These are phyloP conservation scores for Porogramme epimiltina DNA, from an alignment of 1,284 basidiomycete species.

Conservation along the genomic window DNA sequence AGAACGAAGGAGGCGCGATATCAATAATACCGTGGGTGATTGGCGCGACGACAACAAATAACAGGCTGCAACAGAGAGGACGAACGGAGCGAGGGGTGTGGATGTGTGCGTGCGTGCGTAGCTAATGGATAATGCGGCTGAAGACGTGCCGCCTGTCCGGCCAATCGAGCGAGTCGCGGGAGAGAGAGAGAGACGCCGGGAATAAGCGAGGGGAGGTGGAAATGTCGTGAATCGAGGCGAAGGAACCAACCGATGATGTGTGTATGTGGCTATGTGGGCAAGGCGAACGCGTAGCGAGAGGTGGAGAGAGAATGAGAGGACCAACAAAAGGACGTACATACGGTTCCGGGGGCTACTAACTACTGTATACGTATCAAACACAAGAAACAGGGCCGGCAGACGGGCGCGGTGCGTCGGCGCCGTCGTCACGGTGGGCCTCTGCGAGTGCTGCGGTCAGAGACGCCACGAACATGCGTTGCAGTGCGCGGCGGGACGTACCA, in stretches of 20 bases:
- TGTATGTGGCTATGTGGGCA: not conserved
- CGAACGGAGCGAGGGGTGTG: not conserved
- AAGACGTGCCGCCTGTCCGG: not conserved
- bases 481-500: conserved; percentile 6
- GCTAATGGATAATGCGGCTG: not conserved
- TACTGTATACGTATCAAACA: conserved; percentile 11
- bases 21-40: conserved; percentile 14
- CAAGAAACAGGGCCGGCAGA: conserved; percentile 4
- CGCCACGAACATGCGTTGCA: not conserved
- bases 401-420: not conserved
- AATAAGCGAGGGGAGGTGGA: not conserved
- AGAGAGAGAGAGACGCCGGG: not conserved
- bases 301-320: not conserved
- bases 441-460: not conserved
- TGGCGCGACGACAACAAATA: conserved; percentile 9
- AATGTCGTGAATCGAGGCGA: not conserved
- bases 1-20: conserved; percentile 7
- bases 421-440: not conserved
- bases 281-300: too few relatives aligned
- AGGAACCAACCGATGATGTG: not conserved
- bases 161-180: not conserved
- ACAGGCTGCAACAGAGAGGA: not conserved
- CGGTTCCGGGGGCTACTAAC: conserved; percentile 10
- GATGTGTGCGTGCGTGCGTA: not conserved
- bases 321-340: conserved; percentile 11